Evolutionary conservation across 306 rosid species (phyloP).

Genomic region (Cicer yamashitae): DNA sequence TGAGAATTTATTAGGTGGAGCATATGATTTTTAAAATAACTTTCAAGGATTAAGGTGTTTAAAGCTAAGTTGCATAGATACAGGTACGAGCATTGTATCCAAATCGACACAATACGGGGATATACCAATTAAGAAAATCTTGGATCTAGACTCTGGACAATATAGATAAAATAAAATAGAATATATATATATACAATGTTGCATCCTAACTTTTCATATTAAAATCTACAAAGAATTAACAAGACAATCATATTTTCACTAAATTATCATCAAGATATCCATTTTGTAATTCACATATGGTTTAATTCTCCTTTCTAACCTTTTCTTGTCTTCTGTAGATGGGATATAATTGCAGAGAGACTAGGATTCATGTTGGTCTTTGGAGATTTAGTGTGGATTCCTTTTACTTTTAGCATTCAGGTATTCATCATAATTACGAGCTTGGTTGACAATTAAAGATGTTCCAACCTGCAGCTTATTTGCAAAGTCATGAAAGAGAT

Average conservation of each 20-base stretch:
- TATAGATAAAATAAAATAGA: not conserved
- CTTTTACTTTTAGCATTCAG: constrained; percentile 95
- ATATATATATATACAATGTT: not conserved
- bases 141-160: not conserved
- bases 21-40: constrained; percentile 4
- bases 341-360: constrained; percentile 99
- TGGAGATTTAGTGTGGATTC: constrained; percentile 99
- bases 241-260: constrained; percentile 4
- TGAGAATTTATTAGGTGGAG: constrained; percentile 18
- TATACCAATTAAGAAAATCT: not conserved
- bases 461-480: constrained; percentile 29
- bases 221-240: not conserved
- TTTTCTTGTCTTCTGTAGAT: constrained; percentile 55
- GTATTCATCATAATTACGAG: constrained; percentile 46
- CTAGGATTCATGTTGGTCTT: constrained; percentile 96
- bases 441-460: constrained; percentile 24
- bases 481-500: not conserved
- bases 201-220: not conserved
- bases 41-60: not conserved
- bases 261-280: constrained; percentile 15
- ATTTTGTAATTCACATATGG: constrained; percentile 21
- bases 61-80: constrained; percentile 9
- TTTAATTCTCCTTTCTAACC: constrained; percentile 26
- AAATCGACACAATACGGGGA: constrained; percentile 16
- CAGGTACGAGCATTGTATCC: not conserved